A percentile compares a stretch with the other conserved stretches of the same genome.
Conservation (phyloP, 768 basidiomycete genomes). For the Hemileccinum rubropunctum region DNA sequence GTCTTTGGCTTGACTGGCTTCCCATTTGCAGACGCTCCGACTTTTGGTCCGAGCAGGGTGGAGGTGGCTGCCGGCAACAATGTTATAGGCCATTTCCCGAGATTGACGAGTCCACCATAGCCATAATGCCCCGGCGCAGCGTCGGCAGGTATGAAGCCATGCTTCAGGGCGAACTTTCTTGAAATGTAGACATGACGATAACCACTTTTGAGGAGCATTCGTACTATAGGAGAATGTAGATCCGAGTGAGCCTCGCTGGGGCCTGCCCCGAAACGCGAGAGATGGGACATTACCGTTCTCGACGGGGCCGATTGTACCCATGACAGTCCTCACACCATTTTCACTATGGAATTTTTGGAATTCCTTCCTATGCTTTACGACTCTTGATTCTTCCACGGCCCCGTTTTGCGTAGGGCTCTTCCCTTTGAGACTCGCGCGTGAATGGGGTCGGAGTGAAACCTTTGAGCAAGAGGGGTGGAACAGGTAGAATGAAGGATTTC, state of each 20-base stretch:
- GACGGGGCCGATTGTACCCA: constrained; percentile 90
- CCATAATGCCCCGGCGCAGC: constrained; percentile 90
- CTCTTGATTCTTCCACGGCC: constrained; percentile 38
- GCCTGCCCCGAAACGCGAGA: background rate
- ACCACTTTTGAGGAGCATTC: constrained; percentile 91
- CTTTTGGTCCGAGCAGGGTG: background rate
- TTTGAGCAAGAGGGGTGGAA: constrained; percentile 36
- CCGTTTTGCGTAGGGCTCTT: constrained; percentile 35
- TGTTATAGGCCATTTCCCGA: constrained; percentile 87
- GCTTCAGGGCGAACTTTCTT: constrained; percentile 82
- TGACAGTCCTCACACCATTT: constrained; percentile 91
- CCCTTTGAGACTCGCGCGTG: constrained; percentile 39
- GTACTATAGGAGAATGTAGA: constrained; percentile 46
- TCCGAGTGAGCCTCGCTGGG: background rate
- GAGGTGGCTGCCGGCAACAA: constrained; percentile 35
- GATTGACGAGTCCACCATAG: constrained; percentile 85
- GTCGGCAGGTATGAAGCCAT: constrained; percentile 85
- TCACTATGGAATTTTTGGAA: constrained; percentile 86
- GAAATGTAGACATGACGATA: constrained; percentile 96
- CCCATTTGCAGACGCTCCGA: background rate
- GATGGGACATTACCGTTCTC: constrained; percentile 58
- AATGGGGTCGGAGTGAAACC: constrained; percentile 31
- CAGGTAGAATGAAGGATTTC: constrained; percentile 69
- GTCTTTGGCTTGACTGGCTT: constrained; percentile 34
- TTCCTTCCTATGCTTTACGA: constrained; percentile 66